Conservation (phyloP, 768 basidiomycete genomes). For the Fomitopsis serialis region DNA sequence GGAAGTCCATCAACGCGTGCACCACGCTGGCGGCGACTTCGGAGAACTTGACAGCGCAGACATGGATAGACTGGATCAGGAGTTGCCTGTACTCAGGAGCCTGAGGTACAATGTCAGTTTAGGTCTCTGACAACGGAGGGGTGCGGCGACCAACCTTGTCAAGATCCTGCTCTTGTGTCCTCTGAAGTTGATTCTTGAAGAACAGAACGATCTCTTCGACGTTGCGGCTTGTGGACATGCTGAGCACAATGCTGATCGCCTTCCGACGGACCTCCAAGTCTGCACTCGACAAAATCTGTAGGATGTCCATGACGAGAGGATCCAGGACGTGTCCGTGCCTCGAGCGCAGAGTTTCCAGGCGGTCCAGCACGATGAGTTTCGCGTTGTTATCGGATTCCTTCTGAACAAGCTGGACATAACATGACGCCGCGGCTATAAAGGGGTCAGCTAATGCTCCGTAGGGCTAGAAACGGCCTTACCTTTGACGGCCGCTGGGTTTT, state of each 20-base stretch:
- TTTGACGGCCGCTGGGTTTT: constrained; percentile 94
- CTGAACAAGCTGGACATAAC: constrained; percentile 81
- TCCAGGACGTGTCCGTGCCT: constrained; percentile 90
- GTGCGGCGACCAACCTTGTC: constrained; percentile 67
- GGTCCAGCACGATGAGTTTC: constrained; percentile 93
- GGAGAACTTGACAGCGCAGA: constrained; percentile 93
- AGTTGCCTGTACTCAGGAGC: constrained; percentile 93
- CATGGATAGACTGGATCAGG: constrained; percentile 94
- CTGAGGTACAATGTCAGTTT: constrained; percentile 32
- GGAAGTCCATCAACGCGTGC: constrained; percentile 89
- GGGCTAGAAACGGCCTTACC: constrained; percentile 38
- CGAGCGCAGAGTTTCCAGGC: constrained; percentile 74
- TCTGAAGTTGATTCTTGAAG: constrained; percentile 96
- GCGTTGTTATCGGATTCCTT: constrained; percentile 99
- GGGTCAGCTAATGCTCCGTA: not conserved
- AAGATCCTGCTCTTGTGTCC: constrained; percentile 85
- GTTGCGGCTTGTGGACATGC: constrained; percentile 90
- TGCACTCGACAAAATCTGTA: constrained; percentile 84
- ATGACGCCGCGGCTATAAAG: constrained; percentile 74
- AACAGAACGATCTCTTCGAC: constrained; percentile 95
- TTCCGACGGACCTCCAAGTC: constrained; percentile 97
- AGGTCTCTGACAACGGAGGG: not conserved
- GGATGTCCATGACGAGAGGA: constrained; percentile 89
- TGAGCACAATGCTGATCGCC: constrained; percentile 83
- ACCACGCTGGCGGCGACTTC: constrained; percentile 96